phyloP scores from a whole-genome alignment of 176 grass and related monocot genomes.

The Rhynchospora pubera region DNA sequence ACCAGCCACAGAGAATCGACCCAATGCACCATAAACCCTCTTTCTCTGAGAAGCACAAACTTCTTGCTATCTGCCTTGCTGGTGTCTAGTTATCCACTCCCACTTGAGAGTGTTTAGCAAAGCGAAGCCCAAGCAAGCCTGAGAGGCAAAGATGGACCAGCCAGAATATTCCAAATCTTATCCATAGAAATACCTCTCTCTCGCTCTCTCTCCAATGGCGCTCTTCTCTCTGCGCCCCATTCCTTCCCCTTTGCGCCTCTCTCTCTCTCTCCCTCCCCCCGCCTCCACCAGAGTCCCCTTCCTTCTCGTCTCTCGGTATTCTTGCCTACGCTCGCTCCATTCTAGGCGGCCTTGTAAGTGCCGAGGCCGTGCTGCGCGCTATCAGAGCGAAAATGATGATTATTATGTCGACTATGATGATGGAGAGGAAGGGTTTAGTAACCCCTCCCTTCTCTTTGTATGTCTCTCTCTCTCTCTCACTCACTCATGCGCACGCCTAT shows the following conservation, averaged over 20 bases:
- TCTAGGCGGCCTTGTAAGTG: constrained; percentile 24
- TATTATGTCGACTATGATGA: constrained; percentile 23
- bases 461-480: neutral
- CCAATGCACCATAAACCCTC: neutral
- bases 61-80: neutral
- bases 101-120: too few species aligned
- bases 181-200: constrained; percentile 25
- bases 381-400: constrained; percentile 50
- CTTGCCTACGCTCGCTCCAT: constrained; percentile 35
- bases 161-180: neutral
- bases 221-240: constrained; percentile 24
- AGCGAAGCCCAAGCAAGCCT: neutral
- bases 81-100: neutral
- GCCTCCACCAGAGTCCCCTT: constrained; percentile 26
- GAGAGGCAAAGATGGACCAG: neutral
- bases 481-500: neutral
- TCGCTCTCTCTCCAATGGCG: constrained; percentile 34
- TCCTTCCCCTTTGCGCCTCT: neutral
- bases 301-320: constrained; percentile 39
- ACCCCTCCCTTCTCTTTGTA: neutral
- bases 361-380: constrained; percentile 25
- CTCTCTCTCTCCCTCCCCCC: constrained; percentile 5
- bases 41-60: neutral
- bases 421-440: constrained; percentile 23
- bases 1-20: constrained; percentile 6